Evolutionary conservation across 257 asterid species (phyloP).

Genomic region (Ajuga chamaepitys): DNA sequence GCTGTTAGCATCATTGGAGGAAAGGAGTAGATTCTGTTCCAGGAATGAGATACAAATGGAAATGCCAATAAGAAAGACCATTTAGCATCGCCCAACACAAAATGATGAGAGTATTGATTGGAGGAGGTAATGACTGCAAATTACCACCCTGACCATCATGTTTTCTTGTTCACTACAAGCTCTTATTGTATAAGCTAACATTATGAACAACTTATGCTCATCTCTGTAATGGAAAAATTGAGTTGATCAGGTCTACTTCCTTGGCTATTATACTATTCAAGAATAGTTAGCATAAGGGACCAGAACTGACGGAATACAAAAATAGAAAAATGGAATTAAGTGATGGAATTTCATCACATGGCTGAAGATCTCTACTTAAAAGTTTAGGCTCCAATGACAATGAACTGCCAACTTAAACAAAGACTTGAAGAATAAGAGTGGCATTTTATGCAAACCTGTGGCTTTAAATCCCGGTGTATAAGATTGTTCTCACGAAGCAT

Average conservation of each 20-base stretch:
- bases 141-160: background rate
- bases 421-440: background rate
- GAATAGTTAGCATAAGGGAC: background rate
- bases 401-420: background rate
- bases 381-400: background rate
- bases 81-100: background rate
- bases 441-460: constrained; percentile 59
- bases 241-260: background rate
- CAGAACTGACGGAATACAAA: background rate
- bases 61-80: constrained; percentile 8
- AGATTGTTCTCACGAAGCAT: constrained; percentile 76
- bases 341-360: background rate
- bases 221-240: background rate
- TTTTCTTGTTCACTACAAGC: constrained; percentile 1
- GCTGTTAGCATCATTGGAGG: constrained; percentile 30
- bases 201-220: background rate
- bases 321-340: background rate
- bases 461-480: constrained; percentile 91
- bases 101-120: background rate
- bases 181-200: background rate
- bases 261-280: background rate
- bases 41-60: constrained; percentile 14
- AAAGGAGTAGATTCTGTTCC: constrained; percentile 50
- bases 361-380: background rate
- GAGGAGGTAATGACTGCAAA: background rate